Conservation (phyloP, 331 rosid genomes). For the Malus hybrid region DNA sequence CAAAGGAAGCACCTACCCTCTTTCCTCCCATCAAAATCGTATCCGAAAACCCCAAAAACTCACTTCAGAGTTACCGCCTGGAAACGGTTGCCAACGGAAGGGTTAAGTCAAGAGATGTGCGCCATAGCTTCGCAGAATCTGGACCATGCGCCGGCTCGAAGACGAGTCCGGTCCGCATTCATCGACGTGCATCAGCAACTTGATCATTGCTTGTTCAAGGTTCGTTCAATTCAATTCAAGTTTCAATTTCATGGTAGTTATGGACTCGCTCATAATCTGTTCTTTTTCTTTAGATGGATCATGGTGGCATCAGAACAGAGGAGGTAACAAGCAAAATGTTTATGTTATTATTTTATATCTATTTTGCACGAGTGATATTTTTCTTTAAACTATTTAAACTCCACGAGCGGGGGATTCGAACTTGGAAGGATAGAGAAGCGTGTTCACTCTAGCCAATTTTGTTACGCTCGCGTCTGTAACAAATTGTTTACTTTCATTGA, state of each 20-base stretch:
- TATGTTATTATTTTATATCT: no score
- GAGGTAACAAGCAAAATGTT: slow-evolving; percentile 34
- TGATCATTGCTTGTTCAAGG: slow-evolving; percentile 77
- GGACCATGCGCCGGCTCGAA: slow-evolving; percentile 53
- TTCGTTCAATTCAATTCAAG: slow-evolving; percentile 16
- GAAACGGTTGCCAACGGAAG: slow-evolving; percentile 37
- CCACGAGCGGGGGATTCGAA: no score
- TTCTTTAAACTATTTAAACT: no score
- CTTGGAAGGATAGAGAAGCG: no score
- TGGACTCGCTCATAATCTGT: neutral
- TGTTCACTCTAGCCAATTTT: no score
- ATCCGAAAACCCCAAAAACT: neutral
- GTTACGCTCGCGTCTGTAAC: no score
- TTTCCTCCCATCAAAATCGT: neutral
- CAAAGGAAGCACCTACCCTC: slow-evolving; percentile 14
- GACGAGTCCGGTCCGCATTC: slow-evolving; percentile 58
- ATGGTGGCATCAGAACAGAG: slow-evolving; percentile 52
- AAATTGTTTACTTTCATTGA: neutral
- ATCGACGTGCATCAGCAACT: slow-evolving; percentile 40
- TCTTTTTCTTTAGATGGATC: slow-evolving; percentile 37
- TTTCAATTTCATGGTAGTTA: neutral
- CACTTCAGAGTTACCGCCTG: slow-evolving; percentile 21
- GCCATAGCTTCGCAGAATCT: slow-evolving; percentile 50
- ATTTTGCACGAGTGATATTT: no score
- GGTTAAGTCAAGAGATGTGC: slow-evolving; percentile 40